A percentile compares a stretch with the other conserved stretches of the same genome.
Evolutionary conservation across 345 rosid genomes (phyloP).

Genomic region (Kernera saxatilis): DNA sequence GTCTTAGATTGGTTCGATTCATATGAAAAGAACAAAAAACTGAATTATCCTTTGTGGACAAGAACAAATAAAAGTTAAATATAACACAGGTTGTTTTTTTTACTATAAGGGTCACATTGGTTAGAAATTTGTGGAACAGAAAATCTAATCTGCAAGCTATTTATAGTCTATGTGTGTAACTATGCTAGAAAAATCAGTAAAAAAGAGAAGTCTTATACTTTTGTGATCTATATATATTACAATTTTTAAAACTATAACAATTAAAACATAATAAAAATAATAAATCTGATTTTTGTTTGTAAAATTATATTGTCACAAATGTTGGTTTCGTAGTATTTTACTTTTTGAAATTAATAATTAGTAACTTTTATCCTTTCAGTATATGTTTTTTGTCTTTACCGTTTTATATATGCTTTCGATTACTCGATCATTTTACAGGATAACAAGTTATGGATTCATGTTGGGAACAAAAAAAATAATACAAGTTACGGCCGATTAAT

Average conservation of each 20-base stretch:
- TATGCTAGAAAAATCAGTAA: not conserved
- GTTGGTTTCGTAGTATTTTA: not conserved
- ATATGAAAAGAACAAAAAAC: not conserved
- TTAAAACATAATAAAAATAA: not conserved
- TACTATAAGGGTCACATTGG: conserved; percentile 16
- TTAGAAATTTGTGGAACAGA: conserved; percentile 23
- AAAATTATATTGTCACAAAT: not conserved
- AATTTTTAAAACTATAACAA: not conserved
- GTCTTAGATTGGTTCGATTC: not conserved
- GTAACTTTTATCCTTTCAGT: not conserved
- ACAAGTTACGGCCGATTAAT: not conserved
- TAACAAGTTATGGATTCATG: not conserved
- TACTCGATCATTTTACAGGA: not conserved
- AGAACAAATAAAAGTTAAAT: not conserved
- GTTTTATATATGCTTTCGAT: not conserved
- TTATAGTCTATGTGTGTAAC: conserved; percentile 11
- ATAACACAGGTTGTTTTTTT: conserved; percentile 14
- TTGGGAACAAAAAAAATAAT: no score
- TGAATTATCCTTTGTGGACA: not conserved
- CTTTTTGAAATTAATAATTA: not conserved
- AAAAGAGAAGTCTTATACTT: not conserved
- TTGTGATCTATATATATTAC: not conserved
- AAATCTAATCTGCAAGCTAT: conserved; percentile 8
- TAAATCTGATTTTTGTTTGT: not conserved
- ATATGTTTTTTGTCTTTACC: not conserved